phyloP scores from a whole-genome alignment of 805 yeast genomes.

The Ogataea paraovalis region DNA sequence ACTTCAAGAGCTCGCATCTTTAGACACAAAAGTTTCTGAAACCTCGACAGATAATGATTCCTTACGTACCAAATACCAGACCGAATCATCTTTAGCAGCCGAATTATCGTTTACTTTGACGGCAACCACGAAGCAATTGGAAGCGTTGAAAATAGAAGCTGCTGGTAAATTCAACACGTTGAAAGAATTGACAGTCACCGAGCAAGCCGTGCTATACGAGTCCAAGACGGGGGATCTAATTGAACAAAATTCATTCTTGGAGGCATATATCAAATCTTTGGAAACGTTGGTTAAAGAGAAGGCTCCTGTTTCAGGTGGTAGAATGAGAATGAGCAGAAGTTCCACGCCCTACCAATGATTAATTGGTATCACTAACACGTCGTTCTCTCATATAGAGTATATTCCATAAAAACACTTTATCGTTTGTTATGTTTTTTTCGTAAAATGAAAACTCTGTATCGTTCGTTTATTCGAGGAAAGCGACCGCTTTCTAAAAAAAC shows the following conservation, averaged over 20 bases:
- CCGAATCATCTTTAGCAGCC: constrained; percentile 44
- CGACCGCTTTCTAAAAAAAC: too few relatives aligned
- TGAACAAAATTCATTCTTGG: constrained; percentile 24
- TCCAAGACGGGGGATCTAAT: constrained; percentile 4
- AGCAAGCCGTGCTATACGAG: constrained; percentile 10
- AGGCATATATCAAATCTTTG: constrained; percentile 21
- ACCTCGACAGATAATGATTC: constrained; percentile 23
- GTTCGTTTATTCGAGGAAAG: too few relatives aligned
- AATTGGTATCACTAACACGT: too few relatives aligned
- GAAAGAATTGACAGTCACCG: constrained; percentile 14
- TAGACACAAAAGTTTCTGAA: constrained; percentile 14
- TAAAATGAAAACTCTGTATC: too few relatives aligned
- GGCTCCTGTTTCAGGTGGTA: constrained; percentile 10
- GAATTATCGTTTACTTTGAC: constrained; percentile 33
- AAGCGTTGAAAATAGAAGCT: constrained; percentile 26
- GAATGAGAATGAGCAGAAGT: constrained; percentile 22
- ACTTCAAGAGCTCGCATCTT: constrained; percentile 4
- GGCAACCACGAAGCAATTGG: constrained; percentile 21
- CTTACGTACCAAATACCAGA: constrained; percentile 42
- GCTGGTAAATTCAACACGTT: constrained; percentile 34
- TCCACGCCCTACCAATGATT: constrained; percentile 21
- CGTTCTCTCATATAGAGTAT: too few relatives aligned
- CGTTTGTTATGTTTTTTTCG: too few relatives aligned
- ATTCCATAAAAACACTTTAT: too few relatives aligned
- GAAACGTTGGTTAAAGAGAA: constrained; percentile 25